Evolutionary conservation across 1,284 basidiomycete genomes (phyloP), one percentile per base, ranked within the genome.

Genomic region (Sporisorium graminicola): DNA sequence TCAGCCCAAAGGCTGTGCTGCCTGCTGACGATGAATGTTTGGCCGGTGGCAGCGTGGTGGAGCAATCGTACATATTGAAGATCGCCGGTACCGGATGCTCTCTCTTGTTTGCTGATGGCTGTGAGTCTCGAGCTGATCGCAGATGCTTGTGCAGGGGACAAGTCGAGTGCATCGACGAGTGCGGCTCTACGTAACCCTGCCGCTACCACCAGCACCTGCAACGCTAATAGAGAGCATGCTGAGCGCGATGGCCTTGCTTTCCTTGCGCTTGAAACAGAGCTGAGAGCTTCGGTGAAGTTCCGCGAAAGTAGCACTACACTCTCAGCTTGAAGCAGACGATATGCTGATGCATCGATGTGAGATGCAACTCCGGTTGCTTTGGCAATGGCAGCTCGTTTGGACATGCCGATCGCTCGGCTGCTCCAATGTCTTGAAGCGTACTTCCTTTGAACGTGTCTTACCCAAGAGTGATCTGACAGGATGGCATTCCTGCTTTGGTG

Each of bases 101-200:
- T 16, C 27, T 22, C 2, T 26, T 42, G 22, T 27, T 20, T 50
- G 37, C 46, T 27, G 16, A 54, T 10, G 3, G 13, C 20, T 0
- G 3, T 31, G 10, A 70, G 58, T 29, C 18, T 54, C 53, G 12
- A 27, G 40, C 58, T 31, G 50, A 70, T 29, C 3, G 62, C 58
- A 10, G 54, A 54, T 6, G 63, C 58, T 44, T 71, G 68, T 7
- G 50, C 50, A 9, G 40, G 14, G 2, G 58, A 55, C 29, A 71
- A 22, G 24, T 54, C 47, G 9, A 71, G 37, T 14, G 58, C 54
- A 16, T 71, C 68, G 7, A 71, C 52, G 18, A 71, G 29, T 27
- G 63, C 68, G n/a, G 63, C 68, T 51, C 68, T 61, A 20, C 68
- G 68, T 2, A 71, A 44, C 2, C 68, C 68, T 12, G 35, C 29